Conservation (phyloP, 2,329 filamentous ascomycete genomes). For the Epichloe sylvatica region DNA sequence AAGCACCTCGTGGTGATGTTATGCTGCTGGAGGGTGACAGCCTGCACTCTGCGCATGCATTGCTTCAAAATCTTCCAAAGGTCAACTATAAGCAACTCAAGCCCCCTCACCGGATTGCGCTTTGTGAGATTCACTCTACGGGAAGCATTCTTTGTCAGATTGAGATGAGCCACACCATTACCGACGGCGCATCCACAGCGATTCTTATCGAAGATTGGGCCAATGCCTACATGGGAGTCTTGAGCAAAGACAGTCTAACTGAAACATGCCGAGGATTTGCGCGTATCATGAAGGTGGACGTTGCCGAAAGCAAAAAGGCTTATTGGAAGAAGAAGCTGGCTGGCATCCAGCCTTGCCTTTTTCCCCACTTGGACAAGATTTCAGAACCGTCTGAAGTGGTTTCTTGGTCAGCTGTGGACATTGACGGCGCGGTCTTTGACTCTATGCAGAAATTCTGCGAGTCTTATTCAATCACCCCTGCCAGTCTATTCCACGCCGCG, state of each 20-base stretch:
- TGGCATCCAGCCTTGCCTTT: slow-evolving; percentile 6
- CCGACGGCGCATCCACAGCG: slow-evolving; percentile 19
- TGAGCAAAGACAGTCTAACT: not conserved
- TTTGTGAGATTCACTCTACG: not conserved
- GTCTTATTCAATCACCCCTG: slow-evolving; percentile 28
- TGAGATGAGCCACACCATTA: slow-evolving; percentile 22
- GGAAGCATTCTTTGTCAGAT: slow-evolving; percentile 13
- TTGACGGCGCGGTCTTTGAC: not conserved
- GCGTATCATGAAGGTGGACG: not conserved
- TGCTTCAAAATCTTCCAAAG: not conserved
- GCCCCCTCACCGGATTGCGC: not conserved
- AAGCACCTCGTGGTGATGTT: not conserved
- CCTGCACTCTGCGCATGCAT: not conserved
- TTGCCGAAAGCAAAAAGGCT: slow-evolving; percentile 1
- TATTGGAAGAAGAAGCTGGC: slow-evolving; percentile 7
- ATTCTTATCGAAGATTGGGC: slow-evolving; percentile 6
- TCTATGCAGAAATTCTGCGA: slow-evolving; percentile 21
- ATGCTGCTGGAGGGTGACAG: not conserved
- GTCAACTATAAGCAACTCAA: slow-evolving; percentile 1
- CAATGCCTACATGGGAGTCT: not conserved
- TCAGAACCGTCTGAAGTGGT: not conserved
- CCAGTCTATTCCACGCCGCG: slow-evolving; percentile 34
- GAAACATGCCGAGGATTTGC: slow-evolving; percentile 4
- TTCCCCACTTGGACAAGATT: slow-evolving; percentile 2
- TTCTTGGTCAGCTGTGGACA: not conserved